Conservation (phyloP, 805 yeast genomes). For the Naumovozyma dairenensis region DNA sequence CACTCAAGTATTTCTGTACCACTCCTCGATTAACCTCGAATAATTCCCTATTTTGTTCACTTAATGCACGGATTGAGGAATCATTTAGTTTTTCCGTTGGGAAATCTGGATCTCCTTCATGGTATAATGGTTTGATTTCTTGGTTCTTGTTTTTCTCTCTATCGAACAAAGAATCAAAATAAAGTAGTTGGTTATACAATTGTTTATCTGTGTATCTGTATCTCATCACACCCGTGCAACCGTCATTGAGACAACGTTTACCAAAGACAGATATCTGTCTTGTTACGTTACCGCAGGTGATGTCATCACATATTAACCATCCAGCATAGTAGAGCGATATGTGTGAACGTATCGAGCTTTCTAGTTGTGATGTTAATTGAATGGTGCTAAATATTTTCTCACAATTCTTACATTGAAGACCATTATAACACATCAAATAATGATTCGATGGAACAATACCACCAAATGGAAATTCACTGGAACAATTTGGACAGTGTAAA, state of each 20-base stretch:
- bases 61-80: slow-evolving; percentile 60
- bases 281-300: slow-evolving; percentile 68
- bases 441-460: slow-evolving; percentile 61
- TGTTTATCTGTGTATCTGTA: slow-evolving; percentile 69
- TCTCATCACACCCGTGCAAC: slow-evolving; percentile 69
- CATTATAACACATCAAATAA: slow-evolving; percentile 54
- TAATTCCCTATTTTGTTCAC: slow-evolving; percentile 65
- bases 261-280: slow-evolving; percentile 88
- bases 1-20: slow-evolving; percentile 61
- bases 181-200: slow-evolving; percentile 77
- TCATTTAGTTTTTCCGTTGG: slow-evolving; percentile 28
- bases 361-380: slow-evolving; percentile 62
- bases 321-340: slow-evolving; percentile 78
- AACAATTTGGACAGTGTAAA: slow-evolving; percentile 54
- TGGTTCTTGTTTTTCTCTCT: slow-evolving; percentile 61
- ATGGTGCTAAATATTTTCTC: slow-evolving; percentile 40
- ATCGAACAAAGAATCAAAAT: slow-evolving; percentile 71
- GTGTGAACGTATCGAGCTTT: slow-evolving; percentile 55
- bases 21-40: slow-evolving; percentile 48
- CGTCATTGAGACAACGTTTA: slow-evolving; percentile 56
- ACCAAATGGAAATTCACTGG: slow-evolving; percentile 50
- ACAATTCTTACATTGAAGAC: slow-evolving; percentile 63
- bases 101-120: slow-evolving; percentile 26
- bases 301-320: slow-evolving; percentile 76
- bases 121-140: slow-evolving; percentile 44